Evolutionary conservation across 148 eudicot species (phyloP), one percentile per base, ranked within the genome.

Genomic region (Nyssa sinensis): DNA sequence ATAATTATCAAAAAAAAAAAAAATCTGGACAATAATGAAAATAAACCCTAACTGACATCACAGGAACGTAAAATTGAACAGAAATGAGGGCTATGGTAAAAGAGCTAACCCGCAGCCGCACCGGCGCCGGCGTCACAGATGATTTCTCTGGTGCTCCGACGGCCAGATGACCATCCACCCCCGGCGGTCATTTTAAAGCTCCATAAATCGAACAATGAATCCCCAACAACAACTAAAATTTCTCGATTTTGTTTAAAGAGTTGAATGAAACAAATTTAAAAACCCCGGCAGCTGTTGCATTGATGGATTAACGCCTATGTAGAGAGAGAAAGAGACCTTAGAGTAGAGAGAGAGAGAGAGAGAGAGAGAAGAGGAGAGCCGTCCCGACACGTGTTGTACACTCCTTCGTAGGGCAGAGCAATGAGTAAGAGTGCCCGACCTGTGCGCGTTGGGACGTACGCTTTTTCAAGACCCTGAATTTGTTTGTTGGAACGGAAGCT

Each of bases 41-140:
- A 32, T 14, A 32, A 57, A 67, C 35, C 58, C 77, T 37, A 72
- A 62, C 37, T 9, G 7, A 60, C 58, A 58, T 55, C n/a, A 6
- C 0, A 39, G 64, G 16, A 6, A 2, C 5, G 7, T 25, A 44
- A 64, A 35, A 70, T 30, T 24, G 32, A 23, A 49, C 31, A 72
- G 33, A 27, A n/a, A n/a, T 25, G 2, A 6, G 30, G 47, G 2
- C 23, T 27, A 13, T 7, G 49, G 49, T 7, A n/a, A n/a, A 32
- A 70, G 29, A 35, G 21, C 29, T 44, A 3, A 81, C 97, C 97
- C 70, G 97, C 90, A 69, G 93, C 82, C 17, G 98, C 93, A 59
- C 98, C 98, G 27, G 98, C 88, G 51, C 81, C 91, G 70, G 92
- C 91, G 64, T 90, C 86, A 75, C 75, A 86, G 10, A 88, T 23